phyloP scores from a whole-genome alignment of 345 rosid genomes.

The Hevea brasiliensis region DNA sequence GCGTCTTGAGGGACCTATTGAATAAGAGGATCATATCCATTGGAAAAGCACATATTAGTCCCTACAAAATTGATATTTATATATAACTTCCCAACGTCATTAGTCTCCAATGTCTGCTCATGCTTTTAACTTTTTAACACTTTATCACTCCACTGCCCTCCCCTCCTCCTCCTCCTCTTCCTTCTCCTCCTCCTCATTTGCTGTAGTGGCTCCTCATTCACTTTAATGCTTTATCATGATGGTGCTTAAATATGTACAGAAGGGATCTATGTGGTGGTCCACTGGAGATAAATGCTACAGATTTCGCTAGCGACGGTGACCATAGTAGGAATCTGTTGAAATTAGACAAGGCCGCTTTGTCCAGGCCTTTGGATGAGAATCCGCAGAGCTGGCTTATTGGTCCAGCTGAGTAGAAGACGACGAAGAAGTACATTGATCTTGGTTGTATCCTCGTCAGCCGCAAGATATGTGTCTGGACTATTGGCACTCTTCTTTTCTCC shows the following conservation, averaged over 20 bases:
- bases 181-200: too few relatives aligned
- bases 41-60: too few relatives aligned
- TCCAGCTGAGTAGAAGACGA: conserved; percentile 83
- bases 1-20: too few relatives aligned
- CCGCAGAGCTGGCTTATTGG: conserved; percentile 99
- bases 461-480: conserved; percentile 91
- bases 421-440: conserved; percentile 92
- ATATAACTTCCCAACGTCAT: too few relatives aligned
- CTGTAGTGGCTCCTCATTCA: too few relatives aligned
- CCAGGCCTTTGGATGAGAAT: conserved; percentile 84
- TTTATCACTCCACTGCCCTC: too few relatives aligned
- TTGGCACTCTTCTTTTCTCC: conserved; percentile 59
- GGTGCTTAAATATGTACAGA: conserved; percentile 97
- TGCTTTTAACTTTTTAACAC: too few relatives aligned
- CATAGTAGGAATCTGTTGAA: conserved; percentile 84
- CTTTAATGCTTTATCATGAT: too few relatives aligned
- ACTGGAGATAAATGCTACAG: conserved; percentile 83
- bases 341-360: conserved; percentile 78
- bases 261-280: conserved; percentile 99
- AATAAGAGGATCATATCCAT: too few relatives aligned
- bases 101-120: too few relatives aligned
- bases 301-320: conserved; percentile 96
- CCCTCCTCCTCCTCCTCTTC: too few relatives aligned
- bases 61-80: too few relatives aligned
- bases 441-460: conserved; percentile 97